Conservation (phyloP, 257 asterid species). For the Marsdenia floribunda region DNA sequence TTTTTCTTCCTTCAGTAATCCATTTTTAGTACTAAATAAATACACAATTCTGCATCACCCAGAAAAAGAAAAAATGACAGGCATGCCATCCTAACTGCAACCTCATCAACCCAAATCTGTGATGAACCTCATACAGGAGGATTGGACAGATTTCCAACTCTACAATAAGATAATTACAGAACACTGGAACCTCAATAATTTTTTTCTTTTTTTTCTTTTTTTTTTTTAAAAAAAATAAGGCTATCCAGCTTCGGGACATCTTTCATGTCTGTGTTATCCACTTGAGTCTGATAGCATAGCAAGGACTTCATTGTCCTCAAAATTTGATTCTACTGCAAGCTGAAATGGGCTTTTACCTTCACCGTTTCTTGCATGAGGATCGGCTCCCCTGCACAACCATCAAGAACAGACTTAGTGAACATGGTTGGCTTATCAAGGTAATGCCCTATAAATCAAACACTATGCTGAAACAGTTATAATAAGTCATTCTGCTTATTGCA, state of each 20-base stretch:
- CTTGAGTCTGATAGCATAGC: slow-evolving; percentile 48
- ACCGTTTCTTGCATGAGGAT: slow-evolving; percentile 55
- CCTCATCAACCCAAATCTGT: slow-evolving; percentile 13
- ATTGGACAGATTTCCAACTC: slow-evolving; percentile 13
- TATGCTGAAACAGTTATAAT: neutral
- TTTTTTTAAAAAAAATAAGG: slow-evolving; percentile 12
- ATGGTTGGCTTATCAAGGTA: neutral
- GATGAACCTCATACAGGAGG: slow-evolving; percentile 19
- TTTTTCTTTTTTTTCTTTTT: no score
- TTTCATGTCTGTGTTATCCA: slow-evolving; percentile 21
- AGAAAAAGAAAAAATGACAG: slow-evolving; percentile 7
- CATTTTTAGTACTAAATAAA: slow-evolving; percentile 5
- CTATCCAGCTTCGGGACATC: slow-evolving; percentile 17
- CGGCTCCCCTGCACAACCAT: slow-evolving; percentile 73
- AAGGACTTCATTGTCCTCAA: slow-evolving; percentile 65
- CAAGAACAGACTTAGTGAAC: neutral
- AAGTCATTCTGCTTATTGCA: no score
- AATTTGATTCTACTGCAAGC: slow-evolving; percentile 60
- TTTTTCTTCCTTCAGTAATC: neutral
- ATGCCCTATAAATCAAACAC: neutral
- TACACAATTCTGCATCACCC: slow-evolving; percentile 6
- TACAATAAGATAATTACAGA: slow-evolving; percentile 42
- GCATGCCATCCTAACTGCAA: slow-evolving; percentile 11
- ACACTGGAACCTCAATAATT: slow-evolving; percentile 23
- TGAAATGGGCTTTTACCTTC: slow-evolving; percentile 57